These are phyloP conservation scores for Penicillium tannophilum DNA, from an alignment of 495 filamentous ascomycete species.

Conservation along the genomic window DNA sequence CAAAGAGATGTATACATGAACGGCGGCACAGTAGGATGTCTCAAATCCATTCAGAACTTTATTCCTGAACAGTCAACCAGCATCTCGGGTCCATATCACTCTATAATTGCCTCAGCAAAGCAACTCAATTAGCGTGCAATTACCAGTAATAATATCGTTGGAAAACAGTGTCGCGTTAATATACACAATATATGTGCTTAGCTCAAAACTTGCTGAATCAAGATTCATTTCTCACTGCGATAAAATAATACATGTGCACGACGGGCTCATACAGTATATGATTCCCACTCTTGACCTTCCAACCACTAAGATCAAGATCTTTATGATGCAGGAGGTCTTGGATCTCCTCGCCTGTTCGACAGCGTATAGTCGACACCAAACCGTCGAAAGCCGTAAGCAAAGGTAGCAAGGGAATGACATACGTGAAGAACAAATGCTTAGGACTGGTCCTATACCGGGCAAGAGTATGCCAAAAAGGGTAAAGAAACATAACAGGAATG, in stretches of 20 bases:
- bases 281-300: conserved; percentile 42
- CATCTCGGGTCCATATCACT: too few species aligned
- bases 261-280: background rate
- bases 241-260: background rate
- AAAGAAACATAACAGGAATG: conserved; percentile 55
- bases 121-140: too few species aligned
- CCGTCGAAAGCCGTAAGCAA: conserved; percentile 69
- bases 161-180: too few species aligned
- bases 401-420: conserved; percentile 63
- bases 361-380: conserved; percentile 62
- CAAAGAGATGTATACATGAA: too few species aligned
- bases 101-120: too few species aligned
- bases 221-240: background rate
- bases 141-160: too few species aligned
- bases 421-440: conserved; percentile 63
- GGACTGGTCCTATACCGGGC: conserved; percentile 63
- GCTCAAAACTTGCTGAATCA: too few species aligned
- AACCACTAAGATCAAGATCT: conserved; percentile 46
- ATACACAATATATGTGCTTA: too few species aligned
- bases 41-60: too few species aligned
- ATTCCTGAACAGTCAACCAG: too few species aligned
- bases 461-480: conserved; percentile 55
- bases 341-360: conserved; percentile 65
- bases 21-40: too few species aligned
- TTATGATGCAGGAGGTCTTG: conserved; percentile 55